Conservation (phyloP, 2,329 filamentous ascomycete species). For the Pyrenophora graminea region DNA sequence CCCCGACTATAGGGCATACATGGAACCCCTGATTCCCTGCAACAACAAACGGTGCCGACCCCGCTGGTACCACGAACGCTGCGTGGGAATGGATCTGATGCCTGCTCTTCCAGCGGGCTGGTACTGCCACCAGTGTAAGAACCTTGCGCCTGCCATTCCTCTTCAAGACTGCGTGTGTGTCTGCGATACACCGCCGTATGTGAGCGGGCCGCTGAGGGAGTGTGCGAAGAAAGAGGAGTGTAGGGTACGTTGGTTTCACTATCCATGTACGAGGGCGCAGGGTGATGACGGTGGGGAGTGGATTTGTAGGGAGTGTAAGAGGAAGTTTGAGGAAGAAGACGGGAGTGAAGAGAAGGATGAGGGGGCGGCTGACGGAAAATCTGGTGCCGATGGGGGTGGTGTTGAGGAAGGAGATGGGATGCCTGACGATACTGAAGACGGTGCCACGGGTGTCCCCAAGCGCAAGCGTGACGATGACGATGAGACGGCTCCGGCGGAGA, state of each 20-base stretch:
- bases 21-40: constrained; percentile 3
- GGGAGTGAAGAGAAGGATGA: neutral
- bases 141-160: neutral
- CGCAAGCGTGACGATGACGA: too few species aligned
- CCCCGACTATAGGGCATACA: neutral
- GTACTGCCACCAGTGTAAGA: constrained; percentile 1
- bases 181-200: neutral
- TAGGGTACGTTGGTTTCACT: neutral
- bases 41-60: neutral
- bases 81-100: neutral
- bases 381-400: too few species aligned
- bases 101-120: neutral
- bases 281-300: neutral
- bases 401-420: neutral
- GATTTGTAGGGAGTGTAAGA: neutral
- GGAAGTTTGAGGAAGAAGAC: neutral
- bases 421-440: too few species aligned
- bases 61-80: constrained; percentile 5
- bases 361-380: neutral
- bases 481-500: neutral
- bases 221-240: neutral
- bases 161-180: neutral
- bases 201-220: neutral
- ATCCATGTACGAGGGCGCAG: neutral
- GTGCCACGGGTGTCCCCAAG: neutral